Evolutionary conservation across 2,329 filamentous ascomycete species (phyloP).

Genomic region (Tolypocladium guangdongense): DNA sequence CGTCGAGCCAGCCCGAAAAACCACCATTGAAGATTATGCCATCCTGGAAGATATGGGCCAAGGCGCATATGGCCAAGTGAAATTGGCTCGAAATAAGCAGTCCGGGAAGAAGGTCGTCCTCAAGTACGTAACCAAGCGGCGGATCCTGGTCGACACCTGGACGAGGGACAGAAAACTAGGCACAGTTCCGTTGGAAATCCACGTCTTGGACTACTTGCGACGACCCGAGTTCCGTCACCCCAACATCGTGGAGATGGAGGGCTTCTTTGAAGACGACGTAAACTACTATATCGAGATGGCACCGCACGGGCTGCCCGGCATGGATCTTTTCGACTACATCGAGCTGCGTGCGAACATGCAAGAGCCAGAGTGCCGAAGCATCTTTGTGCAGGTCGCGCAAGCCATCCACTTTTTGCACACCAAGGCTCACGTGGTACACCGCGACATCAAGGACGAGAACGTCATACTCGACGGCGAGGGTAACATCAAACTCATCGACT

Average conservation of each 20-base stretch:
- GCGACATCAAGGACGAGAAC: slow-evolving; percentile 98
- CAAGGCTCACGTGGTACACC: slow-evolving; percentile 84
- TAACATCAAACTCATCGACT: slow-evolving; percentile 94
- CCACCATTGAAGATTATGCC: slow-evolving; percentile 78
- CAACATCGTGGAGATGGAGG: slow-evolving; percentile 63
- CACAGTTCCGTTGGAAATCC: slow-evolving; percentile 92
- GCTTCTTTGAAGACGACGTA: slow-evolving; percentile 66
- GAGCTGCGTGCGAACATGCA: slow-evolving; percentile 95
- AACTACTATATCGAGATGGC: slow-evolving; percentile 99
- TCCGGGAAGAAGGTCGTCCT: slow-evolving; percentile 78
- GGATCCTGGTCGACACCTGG: slow-evolving; percentile 97
- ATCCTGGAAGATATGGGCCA: slow-evolving; percentile 98
- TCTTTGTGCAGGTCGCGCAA: slow-evolving; percentile 85
- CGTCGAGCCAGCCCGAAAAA: slow-evolving; percentile 46
- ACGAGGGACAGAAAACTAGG: slow-evolving; percentile 85
- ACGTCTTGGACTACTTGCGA: slow-evolving; percentile 87
- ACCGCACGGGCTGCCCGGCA: slow-evolving; percentile 87
- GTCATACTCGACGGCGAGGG: slow-evolving; percentile 92
- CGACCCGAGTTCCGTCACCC: slow-evolving; percentile 57
- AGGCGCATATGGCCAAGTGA: slow-evolving; percentile 95
- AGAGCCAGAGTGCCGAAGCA: slow-evolving; percentile 83
- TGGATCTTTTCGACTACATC: slow-evolving; percentile 99
- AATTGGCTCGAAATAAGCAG: slow-evolving; percentile 79
- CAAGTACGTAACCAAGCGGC: slow-evolving; percentile 94
- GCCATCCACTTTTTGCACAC: slow-evolving; percentile 87